Percentiles rank a stretch among this genome's conserved stretches.
Conservation (phyloP, 1,284 basidiomycete species). For the Fomitopsis pinicola region DNA sequence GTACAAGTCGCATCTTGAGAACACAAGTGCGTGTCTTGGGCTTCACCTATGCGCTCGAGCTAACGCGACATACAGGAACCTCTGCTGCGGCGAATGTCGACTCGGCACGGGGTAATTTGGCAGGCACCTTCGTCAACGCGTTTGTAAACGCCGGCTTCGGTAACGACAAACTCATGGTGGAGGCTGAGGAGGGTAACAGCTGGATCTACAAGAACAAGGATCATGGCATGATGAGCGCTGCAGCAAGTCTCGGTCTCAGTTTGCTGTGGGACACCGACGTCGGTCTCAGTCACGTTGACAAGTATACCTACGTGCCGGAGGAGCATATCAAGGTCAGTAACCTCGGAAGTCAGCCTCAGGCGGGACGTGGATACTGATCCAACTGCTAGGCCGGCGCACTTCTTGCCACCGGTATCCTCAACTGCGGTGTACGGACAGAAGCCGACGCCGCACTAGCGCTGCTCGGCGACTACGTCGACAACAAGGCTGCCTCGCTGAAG, state of each 20-base stretch:
- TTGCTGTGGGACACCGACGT: constrained; percentile 97
- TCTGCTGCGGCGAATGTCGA: constrained; percentile 75
- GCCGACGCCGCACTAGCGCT: constrained; percentile 92
- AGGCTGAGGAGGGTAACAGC: constrained; percentile 91
- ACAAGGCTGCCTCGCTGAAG: constrained; percentile 81
- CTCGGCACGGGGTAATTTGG: constrained; percentile 92
- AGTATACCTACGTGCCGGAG: constrained; percentile 95
- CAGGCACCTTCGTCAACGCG: constrained; percentile 97
- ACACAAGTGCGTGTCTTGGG: constrained; percentile 52
- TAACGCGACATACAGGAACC: constrained; percentile 38
- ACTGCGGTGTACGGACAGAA: constrained; percentile 88
- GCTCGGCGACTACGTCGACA: constrained; percentile 88
- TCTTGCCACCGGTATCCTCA: constrained; percentile 92
- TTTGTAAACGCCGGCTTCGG: constrained; percentile 99
- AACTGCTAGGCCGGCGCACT: constrained; percentile 78
- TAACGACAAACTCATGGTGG: constrained; percentile 98
- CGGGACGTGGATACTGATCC: not conserved
- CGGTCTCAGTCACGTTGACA: constrained; percentile 94
- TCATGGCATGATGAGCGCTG: constrained; percentile 96
- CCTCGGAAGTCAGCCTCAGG: not conserved
- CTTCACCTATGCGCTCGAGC: not conserved
- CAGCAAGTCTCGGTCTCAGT: constrained; percentile 91
- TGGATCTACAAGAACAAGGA: constrained; percentile 99
- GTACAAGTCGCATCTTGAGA: constrained; percentile 96
- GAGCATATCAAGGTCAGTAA: constrained; percentile 85